phyloP scores from a whole-genome alignment of 2,329 filamentous ascomycete species.

The Fusarium vanettenii region DNA sequence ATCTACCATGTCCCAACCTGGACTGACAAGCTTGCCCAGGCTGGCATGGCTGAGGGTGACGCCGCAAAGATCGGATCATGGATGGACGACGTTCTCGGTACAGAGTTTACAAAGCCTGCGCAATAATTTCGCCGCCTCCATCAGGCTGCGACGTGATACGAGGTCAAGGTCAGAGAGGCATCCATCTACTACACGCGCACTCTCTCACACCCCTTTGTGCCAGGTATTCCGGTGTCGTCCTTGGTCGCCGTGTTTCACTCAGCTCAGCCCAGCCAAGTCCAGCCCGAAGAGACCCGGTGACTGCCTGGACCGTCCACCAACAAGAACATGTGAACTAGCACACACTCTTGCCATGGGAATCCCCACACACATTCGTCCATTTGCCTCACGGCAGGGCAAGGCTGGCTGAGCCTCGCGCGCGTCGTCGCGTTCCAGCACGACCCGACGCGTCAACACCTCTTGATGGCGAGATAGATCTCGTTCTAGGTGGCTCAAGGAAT shows the following conservation, averaged over 20 bases:
- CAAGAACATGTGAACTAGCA: constrained; percentile 32
- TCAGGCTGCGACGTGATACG: constrained; percentile 30
- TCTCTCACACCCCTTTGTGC: constrained; percentile 35
- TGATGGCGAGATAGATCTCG: constrained; percentile 8
- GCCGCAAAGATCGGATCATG: constrained; percentile 43
- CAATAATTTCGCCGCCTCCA: constrained; percentile 19
- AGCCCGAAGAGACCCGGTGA: constrained; percentile 34
- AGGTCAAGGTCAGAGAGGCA: constrained; percentile 19
- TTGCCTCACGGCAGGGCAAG: constrained; percentile 4
- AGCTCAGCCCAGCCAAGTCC: constrained; percentile 9
- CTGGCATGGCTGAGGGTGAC: constrained; percentile 39
- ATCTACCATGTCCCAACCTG: constrained; percentile 45
- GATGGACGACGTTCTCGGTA: constrained; percentile 48
- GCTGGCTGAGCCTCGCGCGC: constrained; percentile 39
- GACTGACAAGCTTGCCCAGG: constrained; percentile 35
- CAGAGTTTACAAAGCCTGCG: constrained; percentile 42
- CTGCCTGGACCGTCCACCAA: constrained; percentile 24
- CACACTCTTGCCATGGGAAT: constrained; percentile 24
- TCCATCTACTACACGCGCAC: constrained; percentile 12
- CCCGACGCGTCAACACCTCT: constrained; percentile 28
- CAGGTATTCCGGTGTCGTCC: constrained; percentile 26
- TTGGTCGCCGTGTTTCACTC: constrained; percentile 31
- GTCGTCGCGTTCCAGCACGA: constrained; percentile 31
- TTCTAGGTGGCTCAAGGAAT: constrained; percentile 21
- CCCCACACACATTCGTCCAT: constrained; percentile 26